Base-by-base conservation (phyloP, 1,139 yeast genomes). In the Groenewaldozyma auringiensis region DNA sequence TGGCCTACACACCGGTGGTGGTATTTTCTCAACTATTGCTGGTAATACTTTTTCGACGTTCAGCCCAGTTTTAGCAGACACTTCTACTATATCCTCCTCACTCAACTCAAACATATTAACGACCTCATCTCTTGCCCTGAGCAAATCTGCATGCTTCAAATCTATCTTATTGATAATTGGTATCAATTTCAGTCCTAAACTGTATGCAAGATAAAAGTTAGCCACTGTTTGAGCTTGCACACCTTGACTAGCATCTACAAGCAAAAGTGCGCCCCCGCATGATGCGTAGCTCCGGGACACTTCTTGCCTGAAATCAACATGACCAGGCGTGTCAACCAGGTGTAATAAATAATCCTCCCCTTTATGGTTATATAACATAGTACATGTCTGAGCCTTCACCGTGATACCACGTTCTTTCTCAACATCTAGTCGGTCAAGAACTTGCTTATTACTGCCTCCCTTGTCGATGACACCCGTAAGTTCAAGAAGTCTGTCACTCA, bases 211-310 rank as follows among this genome's bases (percentile, higher is more conserved):
- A 58, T 83, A 86, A 64, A 86, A 89, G 62, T 92, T 92, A 34
- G 98, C 96, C 8, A 92, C 96, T 0, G 98, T 92, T 62, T 92
- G 98, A 0, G 98, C 97, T 62, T 88, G 96, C 3, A 92, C 88
- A 42, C 98, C 98, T 60, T 92, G 97, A 1, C 92, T 75, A 1
- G 97, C 97, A 69, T 92, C 98, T 1, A 92, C 95, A 21, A 92
- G 67, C 40, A 92, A 64, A 42, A 92, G 66, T 0, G 97, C 97
- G 11, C 98, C 98, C 34, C 94, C 94, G 69, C 97, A 92, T 0
- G 96, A 84, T 1, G 97, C 96, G 63, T 89, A 88, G 9, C 95
- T 84, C 53, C 97, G 68, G 1, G 94, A 81, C 0, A 92, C 98
- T 59, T 92, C 98, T 6, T 94, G 86, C 46, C 96, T 69, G 63